These are phyloP conservation scores for Backusella psychrophila DNA, from an alignment of 192 early-diverging fungal genomes.

Conservation along the genomic window DNA sequence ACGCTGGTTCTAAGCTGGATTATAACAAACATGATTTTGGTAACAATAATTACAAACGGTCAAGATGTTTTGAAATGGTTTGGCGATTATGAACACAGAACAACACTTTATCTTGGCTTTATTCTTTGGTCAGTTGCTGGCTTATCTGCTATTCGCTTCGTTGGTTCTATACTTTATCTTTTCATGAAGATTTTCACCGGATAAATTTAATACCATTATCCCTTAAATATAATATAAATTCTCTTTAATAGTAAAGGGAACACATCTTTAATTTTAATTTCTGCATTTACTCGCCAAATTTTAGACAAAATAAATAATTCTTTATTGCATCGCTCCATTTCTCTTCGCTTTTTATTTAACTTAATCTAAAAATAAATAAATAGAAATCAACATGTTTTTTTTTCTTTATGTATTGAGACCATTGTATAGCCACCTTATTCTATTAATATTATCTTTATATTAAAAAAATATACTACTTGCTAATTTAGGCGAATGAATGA, in stretches of 20 bases:
- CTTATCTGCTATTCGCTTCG: constrained; percentile 65
- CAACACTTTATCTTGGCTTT: constrained; percentile 53
- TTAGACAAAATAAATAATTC: constrained; percentile 7
- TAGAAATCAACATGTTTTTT: not conserved
- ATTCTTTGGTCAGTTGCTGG: constrained; percentile 77
- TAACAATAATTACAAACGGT: constrained; percentile 61
- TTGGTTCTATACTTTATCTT: constrained; percentile 65
- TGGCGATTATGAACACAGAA: constrained; percentile 35
- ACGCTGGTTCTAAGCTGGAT: constrained; percentile 73
- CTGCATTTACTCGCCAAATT: constrained; percentile 7
- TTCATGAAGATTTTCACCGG: constrained; percentile 58
- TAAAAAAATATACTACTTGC: not conserved
- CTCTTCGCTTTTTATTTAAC: not conserved
- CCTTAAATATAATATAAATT: constrained; percentile 6
- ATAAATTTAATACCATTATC: constrained; percentile 11
- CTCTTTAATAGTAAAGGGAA: not conserved
- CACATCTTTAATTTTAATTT: not conserved
- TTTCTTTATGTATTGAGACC: not conserved
- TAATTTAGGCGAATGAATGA: not conserved
- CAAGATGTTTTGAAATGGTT: constrained; percentile 33
- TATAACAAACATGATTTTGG: constrained; percentile 63
- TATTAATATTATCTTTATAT: not conserved
- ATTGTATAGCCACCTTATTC: not conserved
- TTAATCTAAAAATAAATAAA: not conserved
- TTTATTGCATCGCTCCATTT: not conserved